phyloP scores from a whole-genome alignment of 1,139 yeast species.

The Geotrichum aggregatum region DNA sequence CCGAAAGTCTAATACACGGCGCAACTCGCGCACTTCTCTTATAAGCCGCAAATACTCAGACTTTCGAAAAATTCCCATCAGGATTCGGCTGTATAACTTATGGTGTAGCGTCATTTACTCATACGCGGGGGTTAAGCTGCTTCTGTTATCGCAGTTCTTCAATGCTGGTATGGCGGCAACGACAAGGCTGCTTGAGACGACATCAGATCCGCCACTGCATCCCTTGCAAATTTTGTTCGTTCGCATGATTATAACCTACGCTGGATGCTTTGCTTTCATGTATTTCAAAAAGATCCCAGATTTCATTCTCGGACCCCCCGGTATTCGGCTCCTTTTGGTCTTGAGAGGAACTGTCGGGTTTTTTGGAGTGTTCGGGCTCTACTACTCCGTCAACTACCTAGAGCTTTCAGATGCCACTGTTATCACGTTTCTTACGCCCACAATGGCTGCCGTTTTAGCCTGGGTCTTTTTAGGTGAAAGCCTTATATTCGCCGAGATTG shows the following conservation, averaged over 20 bases:
- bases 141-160: constrained; percentile 50
- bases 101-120: constrained; percentile 20
- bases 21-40: not conserved
- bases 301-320: constrained; percentile 69
- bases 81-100: constrained; percentile 1
- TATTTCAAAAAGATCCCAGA: constrained; percentile 46
- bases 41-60: constrained; percentile 10
- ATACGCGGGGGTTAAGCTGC: constrained; percentile 29
- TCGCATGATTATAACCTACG: constrained; percentile 69
- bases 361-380: constrained; percentile 71
- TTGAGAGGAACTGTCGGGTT: constrained; percentile 75
- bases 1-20: not conserved
- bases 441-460: constrained; percentile 72
- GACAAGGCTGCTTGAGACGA: constrained; percentile 67
- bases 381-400: constrained; percentile 68
- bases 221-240: constrained; percentile 74
- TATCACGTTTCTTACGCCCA: constrained; percentile 73
- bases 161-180: constrained; percentile 73
- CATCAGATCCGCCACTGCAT: constrained; percentile 57
- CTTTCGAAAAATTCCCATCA: constrained; percentile 9
- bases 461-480: constrained; percentile 61
- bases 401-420: constrained; percentile 77
- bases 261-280: constrained; percentile 56
- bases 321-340: constrained; percentile 51
- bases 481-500: constrained; percentile 63